Conservation (phyloP, 495 filamentous ascomycete genomes). For the Lasiosphaeris hirsuta region DNA sequence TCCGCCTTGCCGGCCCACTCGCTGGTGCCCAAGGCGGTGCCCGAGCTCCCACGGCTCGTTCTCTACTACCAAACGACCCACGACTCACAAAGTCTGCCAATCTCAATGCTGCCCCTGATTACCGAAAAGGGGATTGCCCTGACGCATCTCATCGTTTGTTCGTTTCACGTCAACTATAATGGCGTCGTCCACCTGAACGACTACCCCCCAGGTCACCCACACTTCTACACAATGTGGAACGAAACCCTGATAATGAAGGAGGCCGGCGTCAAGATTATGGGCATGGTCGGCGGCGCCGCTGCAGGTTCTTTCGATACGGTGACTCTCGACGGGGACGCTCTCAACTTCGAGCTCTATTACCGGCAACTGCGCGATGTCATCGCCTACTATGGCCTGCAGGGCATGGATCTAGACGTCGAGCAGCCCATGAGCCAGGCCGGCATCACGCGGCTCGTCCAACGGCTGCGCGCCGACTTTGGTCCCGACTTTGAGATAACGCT, state of each 20-base stretch:
- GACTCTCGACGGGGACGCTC: slow-evolving; percentile 53
- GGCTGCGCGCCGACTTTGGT: slow-evolving; percentile 69
- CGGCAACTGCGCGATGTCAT: slow-evolving; percentile 59
- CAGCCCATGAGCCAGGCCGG: slow-evolving; percentile 68
- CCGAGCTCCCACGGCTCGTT: slow-evolving; percentile 43
- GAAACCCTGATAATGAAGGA: slow-evolving; percentile 58
- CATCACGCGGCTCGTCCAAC: slow-evolving; percentile 67
- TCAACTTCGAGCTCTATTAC: slow-evolving; percentile 66
- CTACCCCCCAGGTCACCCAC: slow-evolving; percentile 52
- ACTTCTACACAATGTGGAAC: slow-evolving; percentile 61
- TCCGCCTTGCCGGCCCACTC: background rate
- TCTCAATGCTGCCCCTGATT: slow-evolving; percentile 71
- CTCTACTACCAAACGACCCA: slow-evolving; percentile 73
- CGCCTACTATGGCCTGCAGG: slow-evolving; percentile 55
- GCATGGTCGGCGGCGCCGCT: slow-evolving; percentile 81
- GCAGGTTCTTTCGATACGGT: slow-evolving; percentile 55
- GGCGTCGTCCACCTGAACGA: slow-evolving; percentile 71
- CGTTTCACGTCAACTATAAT: slow-evolving; percentile 65
- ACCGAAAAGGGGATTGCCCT: slow-evolving; percentile 47
- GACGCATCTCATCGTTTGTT: slow-evolving; percentile 73
- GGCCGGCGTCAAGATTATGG: slow-evolving; percentile 66
- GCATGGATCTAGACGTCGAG: slow-evolving; percentile 82
- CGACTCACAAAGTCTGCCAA: slow-evolving; percentile 49
- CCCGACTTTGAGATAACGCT: slow-evolving; percentile 69
- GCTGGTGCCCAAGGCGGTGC: too few species aligned